A percentile compares a stretch with the other conserved stretches of the same genome.
Conservation (phyloP, 1,284 basidiomycete species). For the Tausonia pullulans region DNA sequence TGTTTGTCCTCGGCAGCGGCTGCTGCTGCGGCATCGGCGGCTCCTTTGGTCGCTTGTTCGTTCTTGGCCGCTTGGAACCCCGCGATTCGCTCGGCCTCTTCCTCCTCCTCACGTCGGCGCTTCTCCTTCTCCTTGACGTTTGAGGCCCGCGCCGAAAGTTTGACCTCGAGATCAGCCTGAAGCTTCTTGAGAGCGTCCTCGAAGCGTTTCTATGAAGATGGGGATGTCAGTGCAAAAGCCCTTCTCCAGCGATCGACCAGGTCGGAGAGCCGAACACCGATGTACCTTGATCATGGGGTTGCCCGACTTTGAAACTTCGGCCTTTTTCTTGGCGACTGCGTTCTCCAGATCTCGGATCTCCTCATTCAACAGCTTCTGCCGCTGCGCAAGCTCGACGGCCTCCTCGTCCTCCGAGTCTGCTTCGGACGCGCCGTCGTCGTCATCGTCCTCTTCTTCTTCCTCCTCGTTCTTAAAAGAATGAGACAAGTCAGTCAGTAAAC, state of each 20-base stretch:
- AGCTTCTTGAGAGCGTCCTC: slow-evolving; percentile 84
- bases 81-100: slow-evolving; percentile 13
- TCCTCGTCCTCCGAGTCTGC: slow-evolving; percentile 20
- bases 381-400: slow-evolving; percentile 40
- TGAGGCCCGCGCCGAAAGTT: slow-evolving; percentile 35
- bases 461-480: slow-evolving; percentile 40
- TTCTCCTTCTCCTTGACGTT: slow-evolving; percentile 16
- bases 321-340: slow-evolving; percentile 73
- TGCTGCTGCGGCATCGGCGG: background rate
- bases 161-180: slow-evolving; percentile 73
- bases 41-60: background rate
- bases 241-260: slow-evolving; percentile 19
- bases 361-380: slow-evolving; percentile 68
- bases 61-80: slow-evolving; percentile 2
- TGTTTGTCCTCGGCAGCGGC: background rate
- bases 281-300: slow-evolving; percentile 76
- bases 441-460: slow-evolving; percentile 23
- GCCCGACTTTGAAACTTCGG: slow-evolving; percentile 70
- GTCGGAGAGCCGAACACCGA: background rate
- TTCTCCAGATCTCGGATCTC: slow-evolving; percentile 82
- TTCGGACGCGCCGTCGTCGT: slow-evolving; percentile 19
- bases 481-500: slow-evolving; percentile 21
- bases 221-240: background rate
- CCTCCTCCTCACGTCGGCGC: slow-evolving; percentile 15
- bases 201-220: slow-evolving; percentile 62